These are phyloP conservation scores for Dendrobium nobile DNA, from an alignment of 106 monocot species.

Conservation along the genomic window DNA sequence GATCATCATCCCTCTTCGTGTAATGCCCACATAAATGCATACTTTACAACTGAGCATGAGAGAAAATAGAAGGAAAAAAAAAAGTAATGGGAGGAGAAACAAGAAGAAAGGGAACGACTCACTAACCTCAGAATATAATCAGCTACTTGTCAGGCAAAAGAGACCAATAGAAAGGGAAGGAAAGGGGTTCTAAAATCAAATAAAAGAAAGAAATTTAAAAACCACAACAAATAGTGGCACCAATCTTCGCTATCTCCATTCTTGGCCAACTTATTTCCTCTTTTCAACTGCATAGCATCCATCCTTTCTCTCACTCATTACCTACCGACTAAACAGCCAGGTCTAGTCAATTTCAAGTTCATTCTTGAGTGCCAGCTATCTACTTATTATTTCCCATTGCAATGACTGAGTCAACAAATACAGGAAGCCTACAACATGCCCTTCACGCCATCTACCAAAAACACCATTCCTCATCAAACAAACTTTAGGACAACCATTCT, in stretches of 20 bases:
- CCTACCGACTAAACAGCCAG: neutral
- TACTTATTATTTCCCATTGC: neutral
- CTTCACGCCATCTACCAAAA: neutral
- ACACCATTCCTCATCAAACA: neutral
- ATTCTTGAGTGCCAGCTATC: neutral
- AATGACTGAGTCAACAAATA: neutral
- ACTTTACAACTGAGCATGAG: neutral
- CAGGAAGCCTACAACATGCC: neutral
- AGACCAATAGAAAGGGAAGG: neutral
- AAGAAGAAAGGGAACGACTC: neutral
- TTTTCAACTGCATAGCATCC: neutral
- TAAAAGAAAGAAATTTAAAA: neutral
- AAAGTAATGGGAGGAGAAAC: neutral
- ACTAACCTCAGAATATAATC: neutral
- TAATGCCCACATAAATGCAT: neutral
- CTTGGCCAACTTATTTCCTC: neutral
- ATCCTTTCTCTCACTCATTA: neutral
- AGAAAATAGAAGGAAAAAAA: neutral
- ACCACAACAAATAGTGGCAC: neutral
- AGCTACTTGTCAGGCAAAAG: neutral
- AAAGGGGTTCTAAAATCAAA: neutral
- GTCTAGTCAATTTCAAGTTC: neutral
- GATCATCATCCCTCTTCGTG: no score
- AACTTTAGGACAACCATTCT: neutral
- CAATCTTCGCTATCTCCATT: neutral